Base-by-base conservation (phyloP, 768 basidiomycete genomes). In the Tulasnella calospora region DNA sequence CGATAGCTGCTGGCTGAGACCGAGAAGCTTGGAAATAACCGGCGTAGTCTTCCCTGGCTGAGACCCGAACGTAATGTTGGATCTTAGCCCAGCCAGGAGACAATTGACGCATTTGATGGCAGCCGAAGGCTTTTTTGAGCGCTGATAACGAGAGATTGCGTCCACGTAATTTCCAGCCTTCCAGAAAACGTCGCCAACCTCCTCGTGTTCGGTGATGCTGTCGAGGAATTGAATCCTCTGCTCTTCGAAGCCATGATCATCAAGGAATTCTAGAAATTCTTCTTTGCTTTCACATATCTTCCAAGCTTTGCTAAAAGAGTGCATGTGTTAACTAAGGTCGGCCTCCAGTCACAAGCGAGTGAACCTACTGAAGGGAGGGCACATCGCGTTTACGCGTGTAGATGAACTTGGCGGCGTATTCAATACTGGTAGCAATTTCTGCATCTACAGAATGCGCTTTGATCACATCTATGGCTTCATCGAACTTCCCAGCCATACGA, bases 161-260 rank as follows among this genome's bases (percentile, higher is more conserved):
- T 27, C 19, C 30, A 33, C 23, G n/a, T 57, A 30, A 23, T 77
- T 27, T 30, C 88, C 89, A 80, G 89, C 87, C 0, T 83, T 82
- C 4, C 89, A 78, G 80, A 89, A 86, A n/a, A 90, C 81, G n/a
- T 88, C 85, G 0, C 89, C 90, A 0, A 90, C 91, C 40, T 90
- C 88, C 0, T 80, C 76, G 69, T 83, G 85, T 79, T 85, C 84
- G 19, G 85, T 87, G 15, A 86, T 84, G 5, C 83, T 82, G 41
- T 85, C 84, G 12, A 91, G 83, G 13, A 91, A 80, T 0, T 83
- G 82, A 0, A 88, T 87, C 10, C 85, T 88, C 10, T 88, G 87
- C 17, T 85, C 79, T 80, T 89, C 88, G 12, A 92, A 83, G 47
- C 87, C 87, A 57, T 86, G 86, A 4, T 89, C 86, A 74, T 90